Percentiles rank a stretch among this genome's conserved stretches.
Evolutionary conservation across 1,284 basidiomycete genomes (phyloP).

Genomic region (Apiotrichum sp.): DNA sequence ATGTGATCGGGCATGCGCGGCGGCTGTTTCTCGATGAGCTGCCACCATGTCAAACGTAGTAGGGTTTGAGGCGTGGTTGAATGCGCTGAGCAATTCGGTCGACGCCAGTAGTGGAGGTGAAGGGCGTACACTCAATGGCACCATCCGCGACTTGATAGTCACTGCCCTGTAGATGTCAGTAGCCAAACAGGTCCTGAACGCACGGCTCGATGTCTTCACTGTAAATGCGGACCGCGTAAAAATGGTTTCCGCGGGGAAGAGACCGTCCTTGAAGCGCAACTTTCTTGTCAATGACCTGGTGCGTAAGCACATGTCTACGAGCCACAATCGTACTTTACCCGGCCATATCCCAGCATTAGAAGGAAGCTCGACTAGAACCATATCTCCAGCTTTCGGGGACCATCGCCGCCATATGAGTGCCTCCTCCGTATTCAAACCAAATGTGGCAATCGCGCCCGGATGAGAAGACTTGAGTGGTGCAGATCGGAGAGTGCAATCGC

Average conservation of each 20-base stretch:
- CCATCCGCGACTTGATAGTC: constrained; percentile 39
- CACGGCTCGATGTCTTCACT: constrained; percentile 31
- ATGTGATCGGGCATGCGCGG: constrained; percentile 34
- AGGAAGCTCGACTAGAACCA: constrained; percentile 34
- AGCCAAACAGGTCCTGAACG: constrained; percentile 5
- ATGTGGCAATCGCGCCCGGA: constrained; percentile 26
- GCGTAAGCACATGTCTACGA: not conserved
- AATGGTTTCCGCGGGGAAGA: constrained; percentile 38
- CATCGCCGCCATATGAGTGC: constrained; percentile 35
- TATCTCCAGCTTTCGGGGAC: constrained; percentile 31
- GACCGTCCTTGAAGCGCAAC: constrained; percentile 39
- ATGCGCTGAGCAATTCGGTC: constrained; percentile 29
- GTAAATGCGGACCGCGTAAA: constrained; percentile 40
- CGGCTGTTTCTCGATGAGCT: constrained; percentile 25
- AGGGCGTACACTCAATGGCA: constrained; percentile 33
- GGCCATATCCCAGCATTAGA: constrained; percentile 29
- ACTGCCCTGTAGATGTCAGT: constrained; percentile 18
- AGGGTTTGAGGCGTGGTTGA: constrained; percentile 36
- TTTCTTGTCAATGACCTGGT: constrained; percentile 41
- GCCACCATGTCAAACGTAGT: constrained; percentile 33
- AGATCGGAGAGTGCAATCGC: constrained; percentile 7
- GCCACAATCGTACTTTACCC: constrained; percentile 27
- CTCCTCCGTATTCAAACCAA: constrained; percentile 28
- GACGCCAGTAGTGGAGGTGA: constrained; percentile 36
- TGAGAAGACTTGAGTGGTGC: constrained; percentile 22